Evolutionary conservation across 2,329 filamentous ascomycete genomes (phyloP), one percentile per base, ranked within the genome.

Genomic region (Fusarium xyrophilum): DNA sequence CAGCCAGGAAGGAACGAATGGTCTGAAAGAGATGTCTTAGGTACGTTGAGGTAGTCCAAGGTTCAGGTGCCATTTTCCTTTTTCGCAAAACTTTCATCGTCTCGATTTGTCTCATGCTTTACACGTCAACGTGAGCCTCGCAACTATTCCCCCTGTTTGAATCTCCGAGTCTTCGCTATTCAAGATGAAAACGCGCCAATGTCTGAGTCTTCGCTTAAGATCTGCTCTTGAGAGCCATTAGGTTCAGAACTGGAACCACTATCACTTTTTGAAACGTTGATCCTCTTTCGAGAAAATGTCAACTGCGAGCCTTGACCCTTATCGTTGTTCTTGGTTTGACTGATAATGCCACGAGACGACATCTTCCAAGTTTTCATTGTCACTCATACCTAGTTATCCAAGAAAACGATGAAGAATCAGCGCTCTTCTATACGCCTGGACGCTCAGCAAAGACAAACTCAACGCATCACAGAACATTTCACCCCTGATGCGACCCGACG

Each of bases 81-180:
- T 56, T 56, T 58, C 25, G 54, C 30, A 35, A 36, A 51, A 42
- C 11, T 27, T 27, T 54, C 28, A 40, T 35, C 8, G 55, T 44
- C 36, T 42, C 52, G 46, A 38, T 46, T 56, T 67, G 61, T 70
- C 56, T 65, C 51, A 57, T 60, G 38, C 11, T 28, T 47, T 50
- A 48, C 25, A 53, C 30, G 15, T 50, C 33, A 60, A 35, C 23
- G 43, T 27, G 33, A 39, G 25, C 44, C 64, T 70, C 68, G 68
- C 67, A 70, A 67, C 39, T 13, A 43, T 56, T 56, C 39, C 30
- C 67, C 64, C 21, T 17, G 46, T 55, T 33, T 56, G 32, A 35
- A 7, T n/a, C 3, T 13, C 32, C 3, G 35, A 39, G 38, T 44
- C n/a, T 30, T 40, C 19, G 15, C 32, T 19, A 28, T 28, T 42